Base-by-base conservation (phyloP, 345 rosid genomes). In the Physaria fendleri region DNA sequence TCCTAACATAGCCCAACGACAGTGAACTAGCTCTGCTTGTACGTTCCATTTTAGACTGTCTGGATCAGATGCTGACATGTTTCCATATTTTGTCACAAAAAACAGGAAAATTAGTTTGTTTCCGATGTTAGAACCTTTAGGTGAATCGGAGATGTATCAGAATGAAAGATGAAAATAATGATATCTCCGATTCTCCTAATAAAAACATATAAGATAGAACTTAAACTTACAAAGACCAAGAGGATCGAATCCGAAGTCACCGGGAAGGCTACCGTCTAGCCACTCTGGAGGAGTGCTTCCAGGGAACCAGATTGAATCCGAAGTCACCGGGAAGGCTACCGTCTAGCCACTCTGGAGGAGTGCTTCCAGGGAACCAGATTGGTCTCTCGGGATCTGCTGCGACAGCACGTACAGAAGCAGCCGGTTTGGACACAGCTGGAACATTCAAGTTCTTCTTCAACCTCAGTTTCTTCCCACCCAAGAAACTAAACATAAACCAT, bases 261-360 rank as follows among this genome's bases (percentile, higher is more conserved):
- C 99, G 1, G 97, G 95, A 59, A 89, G 97, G 78, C 94, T 93
- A 72, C 99, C 97, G 52, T 93, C 97, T 4, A 93, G 95, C 97
- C 95, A 93, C 50, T 82, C 81, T 32, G 97, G 99, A 71, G 99
- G 99, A 34, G 84, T 73, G 81, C 97, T 93, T 32, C 99, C 99
- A 0, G 97, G 99, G 82, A 93, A 93, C 99, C 99, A 93, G 53
- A 93, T 62, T 33, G 56, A 93, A 93, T 5, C 95, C 95, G 54
- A 89, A 93, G 82, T 93, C 99, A 23, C 90, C 99, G 1, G 97
- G 95, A 59, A 89, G 97, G 78, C 94, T 93, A 72, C 99, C 97
- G 52, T 93, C 97, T 4, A 93, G 95, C 97, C 95, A 93, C 50
- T 82, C 81, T 32, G 97, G 99, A 71, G 99, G 99, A 34, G 84